These are phyloP conservation scores for Coniochaeta sp. DNA, from an alignment of 2,329 filamentous ascomycete species.

Conservation along the genomic window DNA sequence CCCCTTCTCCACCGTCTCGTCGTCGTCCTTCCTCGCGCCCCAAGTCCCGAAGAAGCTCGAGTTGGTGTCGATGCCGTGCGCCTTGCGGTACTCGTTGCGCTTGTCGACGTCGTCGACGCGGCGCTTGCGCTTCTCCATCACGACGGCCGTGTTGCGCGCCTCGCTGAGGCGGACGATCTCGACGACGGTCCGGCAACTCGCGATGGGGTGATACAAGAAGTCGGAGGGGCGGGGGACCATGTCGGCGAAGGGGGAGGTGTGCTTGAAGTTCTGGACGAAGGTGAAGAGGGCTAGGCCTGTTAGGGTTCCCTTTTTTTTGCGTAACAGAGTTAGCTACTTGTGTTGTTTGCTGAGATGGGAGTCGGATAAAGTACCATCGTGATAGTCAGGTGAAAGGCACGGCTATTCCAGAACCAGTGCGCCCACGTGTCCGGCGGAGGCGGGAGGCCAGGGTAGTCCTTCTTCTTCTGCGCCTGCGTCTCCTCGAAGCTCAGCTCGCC, in stretches of 20 bases:
- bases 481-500: conserved; percentile 63
- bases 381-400: conserved; percentile 71
- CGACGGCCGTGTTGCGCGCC: conserved; percentile 60
- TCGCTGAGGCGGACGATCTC: conserved; percentile 73
- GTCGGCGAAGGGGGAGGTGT: conserved; percentile 71
- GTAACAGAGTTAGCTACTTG: too few relatives aligned
- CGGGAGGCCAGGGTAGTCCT: conserved; percentile 83
- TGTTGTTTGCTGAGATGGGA: not conserved
- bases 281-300: conserved; percentile 63
- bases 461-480: conserved; percentile 55
- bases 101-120: conserved; percentile 83
- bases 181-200: conserved; percentile 58
- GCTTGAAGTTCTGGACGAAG: conserved; percentile 71
- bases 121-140: conserved; percentile 63
- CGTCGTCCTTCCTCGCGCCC: conserved; percentile 16
- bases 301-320: conserved; percentile 59
- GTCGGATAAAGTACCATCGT: conserved; percentile 68
- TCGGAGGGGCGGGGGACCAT: conserved; percentile 67
- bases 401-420: conserved; percentile 77
- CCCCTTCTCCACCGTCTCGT: too few relatives aligned
- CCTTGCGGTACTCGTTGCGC: conserved; percentile 76
- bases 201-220: conserved; percentile 63
- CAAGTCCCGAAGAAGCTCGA: conserved; percentile 34
- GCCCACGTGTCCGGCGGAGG: conserved; percentile 74
- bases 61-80: conserved; percentile 69